These are phyloP conservation scores for Keqinozyma sinolaborantium DNA, from an alignment of 1,139 yeast species.

Conservation along the genomic window DNA sequence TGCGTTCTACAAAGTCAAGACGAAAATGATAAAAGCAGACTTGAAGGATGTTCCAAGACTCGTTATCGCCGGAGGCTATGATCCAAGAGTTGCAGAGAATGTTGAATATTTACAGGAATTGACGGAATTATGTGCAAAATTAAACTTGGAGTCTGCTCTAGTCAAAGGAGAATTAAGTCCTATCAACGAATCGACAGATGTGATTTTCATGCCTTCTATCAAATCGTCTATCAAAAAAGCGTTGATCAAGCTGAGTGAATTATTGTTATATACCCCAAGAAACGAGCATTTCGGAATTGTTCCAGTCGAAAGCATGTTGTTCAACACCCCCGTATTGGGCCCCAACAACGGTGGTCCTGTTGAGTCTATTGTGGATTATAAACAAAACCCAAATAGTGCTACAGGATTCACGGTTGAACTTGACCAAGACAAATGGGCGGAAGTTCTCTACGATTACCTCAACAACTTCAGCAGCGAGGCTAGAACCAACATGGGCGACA, in stretches of 20 bases:
- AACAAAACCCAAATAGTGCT: constrained; percentile 36
- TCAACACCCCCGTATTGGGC: constrained; percentile 81
- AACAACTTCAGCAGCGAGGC: constrained; percentile 24
- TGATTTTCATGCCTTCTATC: constrained; percentile 80
- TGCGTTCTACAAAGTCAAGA: constrained; percentile 43
- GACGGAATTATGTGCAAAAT: constrained; percentile 41
- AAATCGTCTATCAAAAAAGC: constrained; percentile 63
- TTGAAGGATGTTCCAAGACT: constrained; percentile 33
- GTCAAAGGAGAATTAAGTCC: constrained; percentile 41
- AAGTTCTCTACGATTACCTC: constrained; percentile 45
- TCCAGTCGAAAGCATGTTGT: constrained; percentile 90
- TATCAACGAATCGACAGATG: constrained; percentile 41
- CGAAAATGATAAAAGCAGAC: constrained; percentile 8
- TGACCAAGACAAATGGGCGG: constrained; percentile 59
- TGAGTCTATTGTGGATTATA: constrained; percentile 63
- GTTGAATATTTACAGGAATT: constrained; percentile 67
- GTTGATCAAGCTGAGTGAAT: constrained; percentile 52
- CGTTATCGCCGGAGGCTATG: constrained; percentile 92
- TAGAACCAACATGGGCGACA: constrained; percentile 35
- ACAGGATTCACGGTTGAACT: constrained; percentile 78
- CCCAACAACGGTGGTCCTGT: constrained; percentile 90
- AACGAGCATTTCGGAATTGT: constrained; percentile 97
- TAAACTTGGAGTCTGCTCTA: constrained; percentile 45
- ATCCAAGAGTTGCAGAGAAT: constrained; percentile 71
- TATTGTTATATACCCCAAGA: constrained; percentile 83